Base-by-base conservation (phyloP, 768 basidiomycete species). In the Rhodotorula kratochvilovae region DNA sequence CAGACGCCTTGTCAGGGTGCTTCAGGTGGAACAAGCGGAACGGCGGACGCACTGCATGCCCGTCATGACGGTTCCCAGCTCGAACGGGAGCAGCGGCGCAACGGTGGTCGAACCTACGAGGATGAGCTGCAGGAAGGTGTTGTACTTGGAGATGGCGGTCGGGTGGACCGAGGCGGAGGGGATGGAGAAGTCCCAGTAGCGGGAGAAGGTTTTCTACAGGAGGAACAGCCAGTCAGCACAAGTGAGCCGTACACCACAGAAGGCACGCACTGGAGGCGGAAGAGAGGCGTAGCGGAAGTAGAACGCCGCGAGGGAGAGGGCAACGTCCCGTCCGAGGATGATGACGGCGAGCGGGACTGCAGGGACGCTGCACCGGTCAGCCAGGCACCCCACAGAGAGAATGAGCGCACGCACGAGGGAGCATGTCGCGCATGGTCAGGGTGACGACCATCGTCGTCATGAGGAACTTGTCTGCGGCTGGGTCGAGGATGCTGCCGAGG, bases 171-270 rank as follows among this genome's bases (percentile, higher is more conserved):
- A 94, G 2, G 92, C 95, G 2, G 93, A 95, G 3, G 96, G 92
- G 61, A 96, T 87, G 17, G 90, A 90, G 72, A 96, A 91, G 79
- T 97, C 91, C 91, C 94, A 99, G 81, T 98, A 99, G 45, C 96
- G 87, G 35, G 82, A 79, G 78, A 92, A 89, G 0, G 93, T 96
- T 91, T 91, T 91, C 90, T 94, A 7, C 7, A 2, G 25, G 11
- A 48, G 1, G 31, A 46, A 55, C 54, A 57, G 65, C 11, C 23
- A 25, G 71, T 46, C 43, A 54, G 55, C 27, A 55, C 42, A 42
- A 35, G 33, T n/a, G 36, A 42, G 33, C 42, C 43, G 21, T 51
- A n/a, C 63, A 23, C 39, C n/a, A n/a, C n/a, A n/a, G 73, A 29
- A 39, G 8, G 45, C 46, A 35, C 90, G 61, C 81, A 93, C 94